Evolutionary conservation across 345 rosid species (phyloP).

Genomic region (Combretum micranthum): DNA sequence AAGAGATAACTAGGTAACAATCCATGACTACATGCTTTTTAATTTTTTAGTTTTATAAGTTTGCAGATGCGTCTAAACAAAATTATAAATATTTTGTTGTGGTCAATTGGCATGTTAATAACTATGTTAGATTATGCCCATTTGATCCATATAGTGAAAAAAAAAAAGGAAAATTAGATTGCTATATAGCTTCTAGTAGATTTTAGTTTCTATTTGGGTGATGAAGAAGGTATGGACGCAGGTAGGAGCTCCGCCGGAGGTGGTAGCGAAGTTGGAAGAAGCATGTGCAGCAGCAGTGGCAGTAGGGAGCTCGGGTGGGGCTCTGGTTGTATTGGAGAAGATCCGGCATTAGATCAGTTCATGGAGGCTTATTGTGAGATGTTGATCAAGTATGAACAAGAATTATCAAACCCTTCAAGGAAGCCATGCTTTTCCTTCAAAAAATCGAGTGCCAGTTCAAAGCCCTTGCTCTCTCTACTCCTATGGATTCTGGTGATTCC

Average conservation of each 20-base stretch:
- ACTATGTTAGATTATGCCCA: too few species aligned
- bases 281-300: slow-evolving; percentile 62
- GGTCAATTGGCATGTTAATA: too few species aligned
- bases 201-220: too few species aligned
- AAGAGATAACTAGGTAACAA: too few species aligned
- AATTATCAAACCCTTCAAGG: slow-evolving; percentile 89
- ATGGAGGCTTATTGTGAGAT: slow-evolving; percentile 99
- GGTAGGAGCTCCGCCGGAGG: slow-evolving; percentile 98
- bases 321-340: slow-evolving; percentile 57
- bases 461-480: slow-evolving; percentile 55
- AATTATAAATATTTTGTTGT: too few species aligned
- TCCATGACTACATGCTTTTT: too few species aligned
- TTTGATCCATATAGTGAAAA: too few species aligned
- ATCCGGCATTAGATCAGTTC: slow-evolving; percentile 95
- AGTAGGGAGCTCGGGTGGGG: slow-evolving; percentile 18
- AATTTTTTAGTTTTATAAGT: too few species aligned
- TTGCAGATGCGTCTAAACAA: too few species aligned
- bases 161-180: too few species aligned
- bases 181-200: too few species aligned
- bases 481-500: slow-evolving; percentile 39
- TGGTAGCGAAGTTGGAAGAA: slow-evolving; percentile 72
- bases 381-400: slow-evolving; percentile 92
- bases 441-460: slow-evolving; percentile 82
- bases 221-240: slow-evolving; percentile 8
- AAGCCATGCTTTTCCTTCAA: slow-evolving; percentile 83